Percentiles rank a stretch among this genome's conserved stretches.
Evolutionary conservation across 192 early-diverging fungal species (phyloP).

Genomic region (Hyaloraphidium curvatum): DNA sequence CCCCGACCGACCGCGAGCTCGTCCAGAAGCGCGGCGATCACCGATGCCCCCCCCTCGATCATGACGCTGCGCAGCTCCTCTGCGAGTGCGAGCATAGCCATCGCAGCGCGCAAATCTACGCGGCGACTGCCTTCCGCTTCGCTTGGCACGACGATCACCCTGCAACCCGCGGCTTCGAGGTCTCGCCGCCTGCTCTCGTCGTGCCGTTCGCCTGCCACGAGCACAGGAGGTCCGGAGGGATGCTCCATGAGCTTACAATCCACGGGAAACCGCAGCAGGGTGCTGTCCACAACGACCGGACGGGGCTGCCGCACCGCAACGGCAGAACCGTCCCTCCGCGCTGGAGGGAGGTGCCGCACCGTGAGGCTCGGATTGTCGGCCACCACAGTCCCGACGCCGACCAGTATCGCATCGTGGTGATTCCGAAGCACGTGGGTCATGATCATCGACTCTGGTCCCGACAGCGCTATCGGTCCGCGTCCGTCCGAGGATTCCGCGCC

Average conservation of each 20-base stretch:
- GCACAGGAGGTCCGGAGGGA: conserved; percentile 29
- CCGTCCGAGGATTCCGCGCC: conserved; percentile 13
- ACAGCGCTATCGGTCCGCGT: conserved; percentile 43
- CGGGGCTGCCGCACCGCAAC: conserved; percentile 29
- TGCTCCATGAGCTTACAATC: conserved; percentile 25
- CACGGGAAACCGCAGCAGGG: conserved; percentile 33
- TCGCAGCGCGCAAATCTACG: conserved; percentile 5
- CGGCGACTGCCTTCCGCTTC: neutral
- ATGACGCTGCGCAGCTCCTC: conserved; percentile 32
- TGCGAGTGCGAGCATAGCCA: conserved; percentile 9
- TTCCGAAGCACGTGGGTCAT: conserved; percentile 64
- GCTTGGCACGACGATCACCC: conserved; percentile 3
- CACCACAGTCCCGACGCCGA: conserved; percentile 65
- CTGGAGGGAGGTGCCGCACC: no score
- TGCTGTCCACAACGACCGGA: conserved; percentile 62
- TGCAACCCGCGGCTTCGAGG: neutral
- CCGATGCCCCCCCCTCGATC: conserved; percentile 71
- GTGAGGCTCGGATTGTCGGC: conserved; percentile 63
- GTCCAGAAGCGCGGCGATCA: conserved; percentile 46
- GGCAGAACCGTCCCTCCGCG: conserved; percentile 1
- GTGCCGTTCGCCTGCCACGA: conserved; percentile 22
- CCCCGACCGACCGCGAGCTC: neutral
- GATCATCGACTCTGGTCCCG: conserved; percentile 45
- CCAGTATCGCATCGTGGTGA: conserved; percentile 61
- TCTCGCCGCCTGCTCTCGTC: conserved; percentile 5